Conservation (phyloP, 805 yeast genomes). For the Saccharomyces jurei region DNA sequence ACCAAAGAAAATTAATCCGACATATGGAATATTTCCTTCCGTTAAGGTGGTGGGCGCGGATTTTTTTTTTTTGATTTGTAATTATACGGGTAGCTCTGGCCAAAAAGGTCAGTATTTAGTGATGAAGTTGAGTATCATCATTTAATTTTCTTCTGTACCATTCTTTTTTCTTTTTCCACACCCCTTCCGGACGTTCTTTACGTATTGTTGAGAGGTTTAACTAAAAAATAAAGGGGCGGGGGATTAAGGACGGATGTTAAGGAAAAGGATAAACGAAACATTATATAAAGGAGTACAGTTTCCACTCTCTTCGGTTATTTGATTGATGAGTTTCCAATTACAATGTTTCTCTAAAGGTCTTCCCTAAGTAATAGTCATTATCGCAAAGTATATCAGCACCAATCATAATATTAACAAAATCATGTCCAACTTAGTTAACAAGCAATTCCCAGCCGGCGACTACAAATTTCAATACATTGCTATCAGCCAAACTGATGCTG, state of each 20-base stretch:
- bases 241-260: background rate
- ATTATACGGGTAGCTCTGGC: background rate
- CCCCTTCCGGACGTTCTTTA: background rate
- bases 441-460: slow-evolving; percentile 19
- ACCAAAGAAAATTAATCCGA: background rate
- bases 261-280: slow-evolving; percentile 1
- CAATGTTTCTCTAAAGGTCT: background rate
- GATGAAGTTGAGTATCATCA: background rate
- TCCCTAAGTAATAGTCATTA: background rate
- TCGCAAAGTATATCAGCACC: background rate
- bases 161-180: background rate
- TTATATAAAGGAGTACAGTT: background rate
- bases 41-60: background rate
- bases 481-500: slow-evolving; percentile 19
- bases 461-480: slow-evolving; percentile 28
- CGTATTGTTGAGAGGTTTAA: background rate
- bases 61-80: background rate
- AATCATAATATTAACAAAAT: slow-evolving; percentile 1
- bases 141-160: background rate
- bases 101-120: background rate
- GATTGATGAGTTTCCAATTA: too few species aligned
- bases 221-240: background rate
- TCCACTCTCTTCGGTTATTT: background rate
- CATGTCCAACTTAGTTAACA: slow-evolving; percentile 19
- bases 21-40: background rate